Percentiles rank a stretch among this genome's conserved stretches.
These are phyloP conservation scores for Vairimorpha ceranae DNA, from an alignment of 371 early-diverging fungal species.

Conservation along the genomic window DNA sequence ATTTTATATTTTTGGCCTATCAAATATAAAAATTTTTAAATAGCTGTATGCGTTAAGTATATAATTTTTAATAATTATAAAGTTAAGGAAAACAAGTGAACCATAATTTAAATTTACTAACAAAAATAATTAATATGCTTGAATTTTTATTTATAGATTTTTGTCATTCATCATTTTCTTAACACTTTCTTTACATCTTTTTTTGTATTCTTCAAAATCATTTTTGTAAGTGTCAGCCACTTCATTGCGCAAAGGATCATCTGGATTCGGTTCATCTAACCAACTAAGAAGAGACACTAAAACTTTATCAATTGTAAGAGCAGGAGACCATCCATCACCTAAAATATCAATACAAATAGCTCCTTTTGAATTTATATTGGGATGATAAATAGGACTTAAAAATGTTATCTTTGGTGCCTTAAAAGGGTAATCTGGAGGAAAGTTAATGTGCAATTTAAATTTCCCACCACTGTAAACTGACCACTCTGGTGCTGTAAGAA, in stretches of 20 bases:
- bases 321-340: conserved; percentile 96
- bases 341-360: conserved; percentile 93
- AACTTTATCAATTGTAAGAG: conserved; percentile 86
- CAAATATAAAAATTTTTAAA: no score
- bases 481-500: conserved; percentile 70
- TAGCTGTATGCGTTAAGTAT: no score
- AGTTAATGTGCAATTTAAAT: conserved; percentile 90
- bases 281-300: conserved; percentile 86
- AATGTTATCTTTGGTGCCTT: conserved; percentile 94
- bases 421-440: conserved; percentile 96
- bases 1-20: no score
- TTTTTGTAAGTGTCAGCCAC: conserved; percentile 89
- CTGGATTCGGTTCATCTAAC: conserved; percentile 94
- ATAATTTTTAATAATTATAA: no score
- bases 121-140: no score
- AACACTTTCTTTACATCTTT: conserved; percentile 58
- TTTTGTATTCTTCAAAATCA: conserved; percentile 66
- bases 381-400: conserved; percentile 90
- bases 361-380: conserved; percentile 95
- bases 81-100: no score
- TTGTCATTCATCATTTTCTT: conserved; percentile 47
- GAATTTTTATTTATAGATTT: conserved; percentile 7
- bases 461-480: conserved; percentile 83
- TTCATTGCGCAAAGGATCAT: conserved; percentile 86
- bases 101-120: no score